Base-by-base conservation (phyloP, 2,329 filamentous ascomycete species). In the Biscogniauxia sp. region DNA sequence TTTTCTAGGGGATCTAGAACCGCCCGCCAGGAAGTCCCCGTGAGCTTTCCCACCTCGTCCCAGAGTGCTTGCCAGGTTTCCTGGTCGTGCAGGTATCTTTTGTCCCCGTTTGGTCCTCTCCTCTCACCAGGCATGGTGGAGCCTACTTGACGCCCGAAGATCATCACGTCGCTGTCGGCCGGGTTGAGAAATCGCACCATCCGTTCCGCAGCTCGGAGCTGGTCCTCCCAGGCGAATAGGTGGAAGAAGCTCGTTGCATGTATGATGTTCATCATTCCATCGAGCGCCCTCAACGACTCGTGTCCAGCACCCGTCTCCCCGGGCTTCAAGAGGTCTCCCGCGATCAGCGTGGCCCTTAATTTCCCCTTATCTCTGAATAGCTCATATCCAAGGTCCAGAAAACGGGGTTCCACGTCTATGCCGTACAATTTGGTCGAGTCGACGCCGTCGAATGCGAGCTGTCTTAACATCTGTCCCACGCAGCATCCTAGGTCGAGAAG, bases 351-450 rank as follows among this genome's bases (percentile, higher is more conserved):
- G 1, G 77, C 77, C 20, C 75, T 74, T 5, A 86, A 72, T 37
- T 59, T 76, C n/a, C 74, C 68, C 25, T 79, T 78, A 62, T 89
- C 88, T 53, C 80, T 78, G 74, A 90, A 91, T 20, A 91, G 77
- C 57, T 88, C 84, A 70, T 88, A 86, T 26, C 85, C 85, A n/a
- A 84, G 71, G 11, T 84, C 77, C 56, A 86, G 77, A 64, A 86
- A 84, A n/a, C 74, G 74, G 20, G 76, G 66, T 51, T 80, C 76
- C 2, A 83, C 63, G 62, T 86, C 83, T 3, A 77, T 75, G 19
- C 81, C 83, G 60, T 79, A 80, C n/a, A 86, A 71, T 53, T 79
- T 78, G 17, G 75, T 69, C 5, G 78, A 74, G 23, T 78, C 73
- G 7, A 82, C 82, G 20, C 83, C 84, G 59, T 84, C 81, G 55